Base-by-base conservation (phyloP, 495 filamentous ascomycete genomes). In the Annulohypoxylon stygium region DNA sequence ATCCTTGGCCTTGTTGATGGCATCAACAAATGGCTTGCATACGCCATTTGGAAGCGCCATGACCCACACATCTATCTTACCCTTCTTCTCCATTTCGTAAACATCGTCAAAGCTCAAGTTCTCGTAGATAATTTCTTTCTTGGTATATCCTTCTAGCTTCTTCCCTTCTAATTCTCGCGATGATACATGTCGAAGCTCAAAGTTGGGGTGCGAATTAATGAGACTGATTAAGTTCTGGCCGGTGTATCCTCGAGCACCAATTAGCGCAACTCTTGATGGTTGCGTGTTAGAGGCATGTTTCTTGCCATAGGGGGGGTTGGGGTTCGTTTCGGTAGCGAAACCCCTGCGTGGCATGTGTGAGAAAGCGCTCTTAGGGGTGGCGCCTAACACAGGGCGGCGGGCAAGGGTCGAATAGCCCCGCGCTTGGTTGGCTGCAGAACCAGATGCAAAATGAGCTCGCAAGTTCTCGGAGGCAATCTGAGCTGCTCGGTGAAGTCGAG, bases 11-110 rank as follows among this genome's bases (percentile, higher is more conserved):
- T 92, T 89, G 76, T 95, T 88, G 53, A 99, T 89, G 30, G 96
- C 95, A 70, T 98, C 94, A 12, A 98, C 93, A 76, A 92, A 99
- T 2, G 96, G 96, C 83, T 95, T 93, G 87, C 94, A 97, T 65
- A 99, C 94, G 57, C 96, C 96, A 76, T 99, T 99, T 11, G 96
- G 96, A 30, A 99, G 88, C 41, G 96, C 96, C 94, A 98, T 97
- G 37, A 99, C 93, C 94, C 94, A 98, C 83, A 94, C 97, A 84
- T 99, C 96, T 61, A 99, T 93, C 61, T 96, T 91, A n/a, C 92
- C 92, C 48, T 91, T 91, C 77, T 93, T 90, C 72, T 95, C 93
- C 93, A 98, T 97, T 61, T 90, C 89, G 60, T 92, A 90, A 23
- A 98, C 92, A 77, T 98, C 95, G 61, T 99, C 96, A 45, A 93